Evolutionary conservation across 176 grass and related monocot genomes (phyloP).

Genomic region (Eragrostis curvula): DNA sequence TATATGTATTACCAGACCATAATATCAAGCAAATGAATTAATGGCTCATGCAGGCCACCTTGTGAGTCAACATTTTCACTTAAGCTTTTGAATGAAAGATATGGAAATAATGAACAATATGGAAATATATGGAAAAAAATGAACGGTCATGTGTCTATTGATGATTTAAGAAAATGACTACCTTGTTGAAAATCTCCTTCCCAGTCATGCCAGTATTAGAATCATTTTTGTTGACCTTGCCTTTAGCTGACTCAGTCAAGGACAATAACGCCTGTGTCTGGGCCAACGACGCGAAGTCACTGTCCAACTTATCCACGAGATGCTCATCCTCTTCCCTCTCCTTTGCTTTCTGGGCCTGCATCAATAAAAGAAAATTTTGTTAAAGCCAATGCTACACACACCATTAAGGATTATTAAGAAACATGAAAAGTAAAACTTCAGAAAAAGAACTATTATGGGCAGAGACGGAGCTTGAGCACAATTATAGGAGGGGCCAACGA

Average conservation of each 20-base stretch:
- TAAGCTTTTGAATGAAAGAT: constrained; percentile 4
- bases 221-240: constrained; percentile 60
- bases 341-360: constrained; percentile 89
- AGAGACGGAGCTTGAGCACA: no score
- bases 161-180: constrained; percentile 20
- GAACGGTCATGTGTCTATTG: constrained; percentile 5
- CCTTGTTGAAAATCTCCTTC: constrained; percentile 62
- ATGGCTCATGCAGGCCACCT: not conserved
- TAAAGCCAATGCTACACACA: not conserved
- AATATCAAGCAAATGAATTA: not conserved
- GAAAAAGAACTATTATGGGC: constrained; percentile 1
- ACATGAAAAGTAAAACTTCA: constrained; percentile 21
- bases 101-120: no score
- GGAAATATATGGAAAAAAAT: no score
- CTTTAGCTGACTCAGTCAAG: constrained; percentile 54
- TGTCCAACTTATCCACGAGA: constrained; percentile 80
- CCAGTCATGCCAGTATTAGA: constrained; percentile 36
- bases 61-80: constrained; percentile 20
- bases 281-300: constrained; percentile 72
- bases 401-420: constrained; percentile 15
- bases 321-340: constrained; percentile 81
- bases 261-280: constrained; percentile 64
- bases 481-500: no score
- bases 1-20: not conserved
- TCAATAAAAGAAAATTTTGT: constrained; percentile 29